Evolutionary conservation across 768 basidiomycete genomes (phyloP).

Genomic region (Lactarius psammicola): DNA sequence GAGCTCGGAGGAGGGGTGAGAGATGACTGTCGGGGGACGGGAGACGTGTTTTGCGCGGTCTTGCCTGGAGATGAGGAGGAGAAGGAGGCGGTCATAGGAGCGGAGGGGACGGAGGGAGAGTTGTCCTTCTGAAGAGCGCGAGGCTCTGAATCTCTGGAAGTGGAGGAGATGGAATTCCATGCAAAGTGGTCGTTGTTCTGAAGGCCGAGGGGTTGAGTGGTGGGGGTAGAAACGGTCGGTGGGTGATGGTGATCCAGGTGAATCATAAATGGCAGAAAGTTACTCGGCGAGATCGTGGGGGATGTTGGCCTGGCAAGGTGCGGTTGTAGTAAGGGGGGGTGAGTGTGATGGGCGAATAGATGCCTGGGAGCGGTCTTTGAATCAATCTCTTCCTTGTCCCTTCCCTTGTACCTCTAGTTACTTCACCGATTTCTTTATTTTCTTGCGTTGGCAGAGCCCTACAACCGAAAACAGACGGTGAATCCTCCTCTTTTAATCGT

Average conservation of each 20-base stretch:
- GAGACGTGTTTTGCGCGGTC: slow-evolving; percentile 16
- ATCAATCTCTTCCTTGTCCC: background rate
- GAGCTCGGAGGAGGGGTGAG: slow-evolving; percentile 25
- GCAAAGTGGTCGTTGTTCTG: slow-evolving; percentile 27
- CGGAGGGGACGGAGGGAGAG: slow-evolving; percentile 15
- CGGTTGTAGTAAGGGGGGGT: slow-evolving; percentile 1
- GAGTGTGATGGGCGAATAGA: background rate
- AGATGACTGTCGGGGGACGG: slow-evolving; percentile 20
- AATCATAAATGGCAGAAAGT: slow-evolving; percentile 33
- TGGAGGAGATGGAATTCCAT: slow-evolving; percentile 16
- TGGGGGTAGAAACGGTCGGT: slow-evolving; percentile 32
- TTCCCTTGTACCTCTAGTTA: background rate
- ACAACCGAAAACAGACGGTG: background rate
- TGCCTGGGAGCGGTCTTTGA: slow-evolving; percentile 7
- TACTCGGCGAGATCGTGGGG: slow-evolving; percentile 6
- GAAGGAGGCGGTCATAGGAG: slow-evolving; percentile 14
- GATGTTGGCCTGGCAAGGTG: background rate
- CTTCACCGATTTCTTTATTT: background rate
- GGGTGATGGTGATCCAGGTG: slow-evolving; percentile 39
- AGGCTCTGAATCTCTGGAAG: slow-evolving; percentile 22
- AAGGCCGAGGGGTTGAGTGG: slow-evolving; percentile 24
- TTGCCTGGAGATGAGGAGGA: slow-evolving; percentile 11
- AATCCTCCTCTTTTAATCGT: background rate
- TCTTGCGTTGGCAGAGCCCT: background rate
- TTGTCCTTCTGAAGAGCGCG: slow-evolving; percentile 22